Conservation (phyloP, 2,329 filamentous ascomycete genomes). For the Talaromyces sp. region DNA sequence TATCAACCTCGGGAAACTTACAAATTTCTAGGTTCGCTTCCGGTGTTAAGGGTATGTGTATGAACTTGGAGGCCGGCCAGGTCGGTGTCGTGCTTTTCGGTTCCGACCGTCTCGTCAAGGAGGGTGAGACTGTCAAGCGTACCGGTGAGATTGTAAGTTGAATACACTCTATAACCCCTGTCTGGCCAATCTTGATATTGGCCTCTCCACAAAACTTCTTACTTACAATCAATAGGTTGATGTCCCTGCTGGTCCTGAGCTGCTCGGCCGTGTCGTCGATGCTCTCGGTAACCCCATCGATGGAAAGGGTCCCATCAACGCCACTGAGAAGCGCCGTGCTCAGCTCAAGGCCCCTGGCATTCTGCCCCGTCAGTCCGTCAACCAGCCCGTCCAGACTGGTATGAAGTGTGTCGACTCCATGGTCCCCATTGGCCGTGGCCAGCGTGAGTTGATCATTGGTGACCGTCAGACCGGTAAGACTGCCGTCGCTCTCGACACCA, state of each 20-base stretch:
- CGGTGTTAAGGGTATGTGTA: constrained; percentile 99
- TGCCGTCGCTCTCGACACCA: constrained; percentile 94
- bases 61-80: constrained; percentile 99
- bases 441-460: constrained; percentile 99
- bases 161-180: constrained; percentile 9
- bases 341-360: constrained; percentile 99
- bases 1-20: constrained; percentile 27
- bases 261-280: constrained; percentile 98
- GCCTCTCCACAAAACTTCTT: neutral
- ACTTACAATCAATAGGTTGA: constrained; percentile 69
- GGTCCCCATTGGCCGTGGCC: constrained; percentile 99
- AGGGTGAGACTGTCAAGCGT: constrained; percentile 99
- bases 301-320: constrained; percentile 96
- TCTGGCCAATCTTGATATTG: constrained; percentile 2
- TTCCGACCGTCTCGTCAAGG: constrained; percentile 99
- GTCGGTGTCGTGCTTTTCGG: constrained; percentile 99
- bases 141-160: constrained; percentile 94
- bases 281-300: constrained; percentile 99
- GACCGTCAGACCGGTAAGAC: constrained; percentile 99
- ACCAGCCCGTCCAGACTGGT: constrained; percentile 98
- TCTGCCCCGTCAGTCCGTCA: constrained; percentile 94
- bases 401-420: constrained; percentile 99
- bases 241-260: constrained; percentile 86
- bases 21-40: constrained; percentile 79
- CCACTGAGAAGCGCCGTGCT: constrained; percentile 89